Evolutionary conservation across 176 grass and related monocot species (phyloP).

Genomic region (Pontederia paniculata): DNA sequence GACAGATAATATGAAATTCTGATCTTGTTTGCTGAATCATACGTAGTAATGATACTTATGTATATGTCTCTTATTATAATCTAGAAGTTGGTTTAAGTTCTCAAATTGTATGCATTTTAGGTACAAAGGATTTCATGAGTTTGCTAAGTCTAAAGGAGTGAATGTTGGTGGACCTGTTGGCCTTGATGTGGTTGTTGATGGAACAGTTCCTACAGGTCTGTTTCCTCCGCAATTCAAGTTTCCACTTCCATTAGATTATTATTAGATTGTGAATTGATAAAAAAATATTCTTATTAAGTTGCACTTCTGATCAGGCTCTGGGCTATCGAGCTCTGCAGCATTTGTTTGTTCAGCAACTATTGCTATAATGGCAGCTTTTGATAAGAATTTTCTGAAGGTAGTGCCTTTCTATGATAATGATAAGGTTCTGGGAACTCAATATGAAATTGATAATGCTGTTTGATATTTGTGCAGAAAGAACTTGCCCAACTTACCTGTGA

Average conservation of each 20-base stretch:
- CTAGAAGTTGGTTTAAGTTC: not conserved
- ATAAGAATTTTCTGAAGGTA: slow-evolving; percentile 83
- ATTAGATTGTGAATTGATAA: not conserved
- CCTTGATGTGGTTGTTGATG: slow-evolving; percentile 78
- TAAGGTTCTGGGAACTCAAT: too few relatives aligned
- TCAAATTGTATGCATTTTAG: slow-evolving; percentile 27
- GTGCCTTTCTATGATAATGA: not conserved
- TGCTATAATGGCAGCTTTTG: slow-evolving; percentile 79
- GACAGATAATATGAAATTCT: too few relatives aligned
- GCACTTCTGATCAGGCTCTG: slow-evolving; percentile 40
- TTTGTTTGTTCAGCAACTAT: slow-evolving; percentile 93
- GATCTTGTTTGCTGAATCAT: too few relatives aligned
- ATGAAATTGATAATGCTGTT: too few relatives aligned
- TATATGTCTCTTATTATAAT: too few relatives aligned
- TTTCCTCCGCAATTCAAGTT: not conserved
- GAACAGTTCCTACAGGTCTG: slow-evolving; percentile 79
- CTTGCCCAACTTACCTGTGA: slow-evolving; percentile 88
- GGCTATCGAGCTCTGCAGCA: slow-evolving; percentile 88
- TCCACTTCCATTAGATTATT: slow-evolving; percentile 9
- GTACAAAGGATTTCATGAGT: slow-evolving; percentile 86
- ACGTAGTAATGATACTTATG: too few relatives aligned
- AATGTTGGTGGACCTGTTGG: slow-evolving; percentile 49
- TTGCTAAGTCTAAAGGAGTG: slow-evolving; percentile 56
- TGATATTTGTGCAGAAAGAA: slow-evolving; percentile 59
- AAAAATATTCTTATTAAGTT: too few relatives aligned